Percentiles rank a stretch among this genome's conserved stretches.
These are phyloP conservation scores for Phascolomyces articulosus DNA, from an alignment of 371 early-diverging fungal genomes.

Conservation along the genomic window DNA sequence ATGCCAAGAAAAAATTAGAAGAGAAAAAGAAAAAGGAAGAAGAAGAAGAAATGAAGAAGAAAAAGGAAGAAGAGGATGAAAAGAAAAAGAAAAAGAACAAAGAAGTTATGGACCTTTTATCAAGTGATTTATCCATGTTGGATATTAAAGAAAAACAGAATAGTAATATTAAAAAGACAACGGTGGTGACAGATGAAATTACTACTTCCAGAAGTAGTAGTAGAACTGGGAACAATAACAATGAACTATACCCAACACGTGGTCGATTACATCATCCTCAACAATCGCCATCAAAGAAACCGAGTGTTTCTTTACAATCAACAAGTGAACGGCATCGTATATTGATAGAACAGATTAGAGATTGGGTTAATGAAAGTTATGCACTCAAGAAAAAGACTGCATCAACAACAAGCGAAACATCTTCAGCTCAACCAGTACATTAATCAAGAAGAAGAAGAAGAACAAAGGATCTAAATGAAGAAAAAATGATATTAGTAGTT, in stretches of 20 bases:
- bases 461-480: not conserved
- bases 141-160: conserved; percentile 7
- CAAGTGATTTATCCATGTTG: conserved; percentile 17
- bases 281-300: not conserved
- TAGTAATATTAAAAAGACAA: not conserved
- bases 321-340: conserved; percentile 18
- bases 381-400: conserved; percentile 8
- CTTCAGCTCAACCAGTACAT: not conserved
- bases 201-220: no score
- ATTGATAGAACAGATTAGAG: conserved; percentile 19
- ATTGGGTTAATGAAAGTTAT: conserved; percentile 32
- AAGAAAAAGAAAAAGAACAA: conserved; percentile 7
- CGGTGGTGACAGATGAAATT: no score
- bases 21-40: not conserved
- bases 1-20: conserved; percentile 1
- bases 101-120: conserved; percentile 21
- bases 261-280: not conserved
- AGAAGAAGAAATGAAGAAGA: conserved; percentile 5
- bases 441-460: no score
- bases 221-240: not conserved
- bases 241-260: not conserved
- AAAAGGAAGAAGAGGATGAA: not conserved
- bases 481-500: no score
- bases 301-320: not conserved
- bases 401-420: not conserved